Percentiles rank a stretch among this genome's conserved stretches.
Conservation (phyloP, 2,329 filamentous ascomycete genomes). For the Monilinia fructicola region DNA sequence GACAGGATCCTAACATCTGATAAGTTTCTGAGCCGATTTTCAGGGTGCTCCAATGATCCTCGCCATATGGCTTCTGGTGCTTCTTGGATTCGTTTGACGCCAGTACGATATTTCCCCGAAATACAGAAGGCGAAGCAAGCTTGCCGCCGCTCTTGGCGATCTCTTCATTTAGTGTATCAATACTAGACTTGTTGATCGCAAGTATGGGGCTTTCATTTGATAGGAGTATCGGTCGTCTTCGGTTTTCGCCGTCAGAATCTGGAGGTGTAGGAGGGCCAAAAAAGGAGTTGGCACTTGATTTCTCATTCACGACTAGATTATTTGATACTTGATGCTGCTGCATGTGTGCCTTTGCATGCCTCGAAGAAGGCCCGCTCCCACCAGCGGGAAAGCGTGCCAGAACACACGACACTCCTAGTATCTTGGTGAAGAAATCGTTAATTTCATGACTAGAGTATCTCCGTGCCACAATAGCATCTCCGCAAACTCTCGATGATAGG, state of each 20-base stretch:
- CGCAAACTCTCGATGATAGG: constrained; percentile 71
- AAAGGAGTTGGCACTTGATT: constrained; percentile 52
- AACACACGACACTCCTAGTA: constrained; percentile 75
- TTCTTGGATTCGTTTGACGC: constrained; percentile 45
- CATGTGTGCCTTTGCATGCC: constrained; percentile 71
- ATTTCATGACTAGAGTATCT: constrained; percentile 67
- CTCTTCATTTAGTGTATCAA: constrained; percentile 72
- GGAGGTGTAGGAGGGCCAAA: constrained; percentile 54
- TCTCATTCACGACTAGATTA: constrained; percentile 26
- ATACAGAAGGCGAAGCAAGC: constrained; percentile 69
- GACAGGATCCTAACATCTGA: constrained; percentile 77
- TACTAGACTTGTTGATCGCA: constrained; percentile 75
- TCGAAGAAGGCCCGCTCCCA: constrained; percentile 55
- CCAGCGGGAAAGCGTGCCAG: constrained; percentile 80
- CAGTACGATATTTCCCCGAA: constrained; percentile 86
- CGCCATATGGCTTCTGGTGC: constrained; percentile 61
- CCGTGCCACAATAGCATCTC: constrained; percentile 70
- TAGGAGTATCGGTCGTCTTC: constrained; percentile 63
- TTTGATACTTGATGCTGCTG: constrained; percentile 53
- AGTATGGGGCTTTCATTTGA: constrained; percentile 95
- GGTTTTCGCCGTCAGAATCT: constrained; percentile 55
- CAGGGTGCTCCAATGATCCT: constrained; percentile 74
- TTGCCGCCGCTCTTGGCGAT: constrained; percentile 65
- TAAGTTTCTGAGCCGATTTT: constrained; percentile 64
- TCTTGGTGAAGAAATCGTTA: constrained; percentile 73